Evolutionary conservation across 2,329 filamentous ascomycete genomes (phyloP).

Genomic region (Ophiognomonia clavigignenti-juglandacearum): DNA sequence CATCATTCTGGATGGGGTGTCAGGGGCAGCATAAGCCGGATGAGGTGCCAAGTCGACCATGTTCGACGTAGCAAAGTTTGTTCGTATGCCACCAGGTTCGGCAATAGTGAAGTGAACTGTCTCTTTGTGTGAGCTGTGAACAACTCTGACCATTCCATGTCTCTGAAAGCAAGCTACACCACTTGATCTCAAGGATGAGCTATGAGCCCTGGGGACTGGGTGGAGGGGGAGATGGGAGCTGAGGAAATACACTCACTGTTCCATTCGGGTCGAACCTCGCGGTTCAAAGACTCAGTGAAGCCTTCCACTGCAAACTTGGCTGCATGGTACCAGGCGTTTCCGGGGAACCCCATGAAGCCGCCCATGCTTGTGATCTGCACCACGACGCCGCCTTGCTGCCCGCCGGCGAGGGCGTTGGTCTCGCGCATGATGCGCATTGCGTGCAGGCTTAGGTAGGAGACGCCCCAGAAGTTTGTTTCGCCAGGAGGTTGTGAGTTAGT

Average conservation of each 20-base stretch:
- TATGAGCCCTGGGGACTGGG: too few relatives aligned
- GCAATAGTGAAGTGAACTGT: slow-evolving; percentile 35
- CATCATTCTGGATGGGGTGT: slow-evolving; percentile 28
- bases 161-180: too few relatives aligned
- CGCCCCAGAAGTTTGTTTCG: slow-evolving; percentile 27
- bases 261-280: slow-evolving; percentile 38
- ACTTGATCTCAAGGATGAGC: too few relatives aligned
- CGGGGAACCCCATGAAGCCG: slow-evolving; percentile 30
- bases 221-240: too few relatives aligned
- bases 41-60: slow-evolving; percentile 31
- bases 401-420: slow-evolving; percentile 21
- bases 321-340: slow-evolving; percentile 33
- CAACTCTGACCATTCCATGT: too few relatives aligned
- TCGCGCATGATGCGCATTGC: slow-evolving; percentile 27
- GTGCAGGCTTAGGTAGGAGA: slow-evolving; percentile 20
- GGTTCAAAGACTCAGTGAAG: slow-evolving; percentile 39
- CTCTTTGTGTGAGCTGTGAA: neutral
- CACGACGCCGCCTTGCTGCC: slow-evolving; percentile 42
- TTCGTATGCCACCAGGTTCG: slow-evolving; percentile 37
- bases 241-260: slow-evolving; percentile 28
- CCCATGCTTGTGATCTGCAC: slow-evolving; percentile 53
- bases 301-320: slow-evolving; percentile 42
- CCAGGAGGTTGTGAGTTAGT: neutral
- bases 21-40: slow-evolving; percentile 30
- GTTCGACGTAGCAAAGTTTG: slow-evolving; percentile 27